Base-by-base conservation (phyloP, 2,329 filamentous ascomycete species). In the Malbranchea zuffiana region DNA sequence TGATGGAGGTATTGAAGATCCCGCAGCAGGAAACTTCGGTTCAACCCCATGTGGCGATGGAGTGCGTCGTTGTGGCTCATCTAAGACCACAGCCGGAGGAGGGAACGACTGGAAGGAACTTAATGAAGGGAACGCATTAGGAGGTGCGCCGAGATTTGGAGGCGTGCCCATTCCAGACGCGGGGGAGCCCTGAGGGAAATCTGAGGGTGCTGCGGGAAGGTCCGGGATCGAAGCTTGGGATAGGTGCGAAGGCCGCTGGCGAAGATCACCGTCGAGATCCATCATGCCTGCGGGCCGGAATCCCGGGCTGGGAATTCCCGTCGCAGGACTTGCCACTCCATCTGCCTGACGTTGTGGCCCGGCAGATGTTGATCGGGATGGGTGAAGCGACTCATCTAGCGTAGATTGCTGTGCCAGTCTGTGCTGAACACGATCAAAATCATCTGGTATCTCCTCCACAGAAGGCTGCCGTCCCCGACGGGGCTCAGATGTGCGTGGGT, bases 371-470 rank as follows among this genome's bases (percentile, higher is more conserved):
- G 61, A 54, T 45, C 66, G 51, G 15, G 64, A 67, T 21, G 68
- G 65, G 52, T 67, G 70, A 41, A 67, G 52, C 2, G 69, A 71
- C 41, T 68, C 57, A 45, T 71, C 60, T 3, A 66, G 52, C n/a
- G 60, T 63, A 3, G 69, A 69, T 44, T 66, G 63, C 24, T 56
- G 58, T 12, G 67, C 66, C 38, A 67, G 52, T 23, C 49, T 56
- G 38, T 54, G 51, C 36, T 64, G 59, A 18, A 68, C 60, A 28
- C 65, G 62, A 43, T 69, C 63, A 24, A 67, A 63, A 32, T 75
- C 74, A 42, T 78, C 73, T 3, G 71, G 68, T 0, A 68, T 68
- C 23, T 76, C 72, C 49, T 80, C 74, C 6, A 79, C 74, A 1
- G 69, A 70, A 1, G 74, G 63, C 44, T 75, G 65, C 44, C 53